phyloP scores from a whole-genome alignment of 345 rosid genomes.

The Lepidium sativum region DNA sequence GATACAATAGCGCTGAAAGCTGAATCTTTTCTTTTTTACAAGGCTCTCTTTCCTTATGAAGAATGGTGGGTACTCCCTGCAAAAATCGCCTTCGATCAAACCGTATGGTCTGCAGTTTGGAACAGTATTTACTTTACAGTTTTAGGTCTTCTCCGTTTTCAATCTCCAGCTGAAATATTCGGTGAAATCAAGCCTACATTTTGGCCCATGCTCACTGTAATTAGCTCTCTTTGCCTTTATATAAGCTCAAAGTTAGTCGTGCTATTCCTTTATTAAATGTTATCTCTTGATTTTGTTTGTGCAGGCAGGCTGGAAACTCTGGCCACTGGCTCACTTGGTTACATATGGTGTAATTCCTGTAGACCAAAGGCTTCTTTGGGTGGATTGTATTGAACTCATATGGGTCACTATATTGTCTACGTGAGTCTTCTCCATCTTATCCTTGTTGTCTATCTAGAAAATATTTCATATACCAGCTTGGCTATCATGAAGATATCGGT shows the following conservation, averaged over 20 bases:
- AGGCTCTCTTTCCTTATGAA: constrained; percentile 77
- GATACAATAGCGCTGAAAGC: constrained; percentile 9
- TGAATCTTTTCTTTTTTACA: constrained; percentile 7
- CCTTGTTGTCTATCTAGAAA: background rate
- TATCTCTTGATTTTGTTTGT: background rate
- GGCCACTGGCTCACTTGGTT: constrained; percentile 91
- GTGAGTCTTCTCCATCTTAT: constrained; percentile 35
- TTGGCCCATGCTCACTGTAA: constrained; percentile 76
- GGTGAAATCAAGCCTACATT: constrained; percentile 58
- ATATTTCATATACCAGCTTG: background rate
- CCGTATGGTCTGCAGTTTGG: constrained; percentile 84
- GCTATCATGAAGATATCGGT: background rate
- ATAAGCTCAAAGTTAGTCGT: background rate
- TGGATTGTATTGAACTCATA: constrained; percentile 86
- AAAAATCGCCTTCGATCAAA: constrained; percentile 82
- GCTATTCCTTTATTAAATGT: background rate
- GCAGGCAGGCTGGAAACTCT: constrained; percentile 95
- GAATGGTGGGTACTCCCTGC: constrained; percentile 96
- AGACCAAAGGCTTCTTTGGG: constrained; percentile 96
- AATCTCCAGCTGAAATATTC: constrained; percentile 46
- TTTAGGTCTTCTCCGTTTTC: constrained; percentile 67
- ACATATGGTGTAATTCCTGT: constrained; percentile 76
- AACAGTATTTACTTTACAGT: constrained; percentile 67
- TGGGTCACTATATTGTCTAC: constrained; percentile 90
- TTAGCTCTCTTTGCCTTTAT: background rate